Percentiles rank a stretch among this genome's conserved stretches.
Conservation (phyloP, 768 basidiomycete genomes). For the Kwoniella mangroviensis region DNA sequence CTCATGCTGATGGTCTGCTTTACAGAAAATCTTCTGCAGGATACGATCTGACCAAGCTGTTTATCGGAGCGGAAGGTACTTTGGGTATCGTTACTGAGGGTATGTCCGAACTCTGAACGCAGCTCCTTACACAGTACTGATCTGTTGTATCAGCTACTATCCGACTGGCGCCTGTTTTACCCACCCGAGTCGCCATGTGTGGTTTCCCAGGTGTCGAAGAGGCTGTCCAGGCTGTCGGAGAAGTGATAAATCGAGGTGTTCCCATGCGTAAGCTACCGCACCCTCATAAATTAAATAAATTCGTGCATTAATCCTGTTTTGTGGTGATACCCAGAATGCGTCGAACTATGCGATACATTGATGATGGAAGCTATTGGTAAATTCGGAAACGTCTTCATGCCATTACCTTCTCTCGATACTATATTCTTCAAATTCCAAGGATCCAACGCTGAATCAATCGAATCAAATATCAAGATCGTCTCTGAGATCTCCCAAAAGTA, state of each 20-base stretch:
- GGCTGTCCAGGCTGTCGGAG: slow-evolving; percentile 72
- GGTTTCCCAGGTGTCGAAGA: slow-evolving; percentile 78
- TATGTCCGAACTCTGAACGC: not conserved
- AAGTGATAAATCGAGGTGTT: slow-evolving; percentile 36
- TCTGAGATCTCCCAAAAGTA: slow-evolving; percentile 70
- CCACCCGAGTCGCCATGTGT: slow-evolving; percentile 82
- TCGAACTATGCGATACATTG: slow-evolving; percentile 77
- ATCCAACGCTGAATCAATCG: slow-evolving; percentile 52
- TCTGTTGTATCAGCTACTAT: slow-evolving; percentile 65
- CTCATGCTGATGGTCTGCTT: too few species aligned
- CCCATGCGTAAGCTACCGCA: slow-evolving; percentile 28
- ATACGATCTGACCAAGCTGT: slow-evolving; percentile 81
- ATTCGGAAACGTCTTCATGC: slow-evolving; percentile 66
- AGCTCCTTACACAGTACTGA: slow-evolving; percentile 1
- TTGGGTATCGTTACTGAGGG: slow-evolving; percentile 80
- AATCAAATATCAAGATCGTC: slow-evolving; percentile 66
- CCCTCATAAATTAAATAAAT: too few species aligned
- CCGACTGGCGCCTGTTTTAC: slow-evolving; percentile 75
- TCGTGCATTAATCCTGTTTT: too few species aligned
- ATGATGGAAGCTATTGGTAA: slow-evolving; percentile 76
- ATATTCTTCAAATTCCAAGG: slow-evolving; percentile 92
- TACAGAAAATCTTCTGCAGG: slow-evolving; percentile 76
- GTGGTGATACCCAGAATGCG: slow-evolving; percentile 66
- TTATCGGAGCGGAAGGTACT: slow-evolving; percentile 87
- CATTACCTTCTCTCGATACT: slow-evolving; percentile 72